These are phyloP conservation scores for Anthracocystis setariae DNA, from an alignment of 1,284 basidiomycete species.

Conservation along the genomic window DNA sequence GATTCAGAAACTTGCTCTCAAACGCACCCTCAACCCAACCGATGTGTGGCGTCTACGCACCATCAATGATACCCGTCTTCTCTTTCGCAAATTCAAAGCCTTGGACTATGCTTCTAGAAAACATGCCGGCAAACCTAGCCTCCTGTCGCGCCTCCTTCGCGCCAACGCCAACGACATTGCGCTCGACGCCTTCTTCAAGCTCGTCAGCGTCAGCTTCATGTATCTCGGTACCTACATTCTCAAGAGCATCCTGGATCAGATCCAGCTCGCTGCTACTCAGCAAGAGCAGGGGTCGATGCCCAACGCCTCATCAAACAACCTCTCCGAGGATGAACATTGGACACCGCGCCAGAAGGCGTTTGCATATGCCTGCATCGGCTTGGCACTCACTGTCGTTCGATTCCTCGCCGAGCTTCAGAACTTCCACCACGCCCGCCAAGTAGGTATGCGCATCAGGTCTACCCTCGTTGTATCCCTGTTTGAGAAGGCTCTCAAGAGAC, in stretches of 20 bases:
- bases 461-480: slow-evolving; percentile 62
- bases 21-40: slow-evolving; percentile 43
- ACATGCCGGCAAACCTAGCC: slow-evolving; percentile 7
- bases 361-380: slow-evolving; percentile 42
- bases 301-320: background rate
- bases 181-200: slow-evolving; percentile 53
- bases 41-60: slow-evolving; percentile 55
- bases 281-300: background rate
- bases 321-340: slow-evolving; percentile 19
- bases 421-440: slow-evolving; percentile 64
- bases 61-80: slow-evolving; percentile 53
- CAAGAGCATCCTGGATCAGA: slow-evolving; percentile 47
- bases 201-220: slow-evolving; percentile 52
- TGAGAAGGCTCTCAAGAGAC: slow-evolving; percentile 63
- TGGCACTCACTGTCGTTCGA: slow-evolving; percentile 45
- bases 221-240: slow-evolving; percentile 55
- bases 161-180: slow-evolving; percentile 56
- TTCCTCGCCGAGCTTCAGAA: slow-evolving; percentile 57
- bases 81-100: slow-evolving; percentile 40
- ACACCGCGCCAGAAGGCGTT: slow-evolving; percentile 50
- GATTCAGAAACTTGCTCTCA: slow-evolving; percentile 47
- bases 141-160: slow-evolving; percentile 37
- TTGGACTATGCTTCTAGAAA: slow-evolving; percentile 4
- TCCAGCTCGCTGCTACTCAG: slow-evolving; percentile 29
- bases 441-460: slow-evolving; percentile 62